phyloP scores from a whole-genome alignment of 495 filamentous ascomycete species.

The Penicillium simplicissimum region DNA sequence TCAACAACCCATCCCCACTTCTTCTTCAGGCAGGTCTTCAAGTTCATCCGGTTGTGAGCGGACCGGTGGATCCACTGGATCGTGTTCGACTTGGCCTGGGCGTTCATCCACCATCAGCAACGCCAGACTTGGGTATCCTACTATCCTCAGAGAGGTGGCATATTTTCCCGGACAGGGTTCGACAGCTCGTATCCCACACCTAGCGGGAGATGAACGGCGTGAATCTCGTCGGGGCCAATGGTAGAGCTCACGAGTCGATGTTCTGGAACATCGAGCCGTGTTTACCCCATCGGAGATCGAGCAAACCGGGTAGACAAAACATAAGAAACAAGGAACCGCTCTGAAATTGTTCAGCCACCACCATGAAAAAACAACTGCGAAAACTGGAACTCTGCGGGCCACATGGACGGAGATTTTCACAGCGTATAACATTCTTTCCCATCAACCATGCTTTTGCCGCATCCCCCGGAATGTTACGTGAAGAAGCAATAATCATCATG shows the following conservation, averaged over 20 bases:
- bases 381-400: background rate
- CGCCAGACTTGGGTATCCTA: background rate
- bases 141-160: background rate
- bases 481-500: conserved; percentile 1
- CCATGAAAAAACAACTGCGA: background rate
- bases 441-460: conserved; percentile 6
- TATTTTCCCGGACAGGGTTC: background rate
- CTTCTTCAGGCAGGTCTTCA: background rate
- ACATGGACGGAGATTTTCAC: conserved; percentile 18
- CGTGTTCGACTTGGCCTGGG: background rate
- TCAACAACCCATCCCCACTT: background rate
- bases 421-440: conserved; percentile 3
- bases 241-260: background rate
- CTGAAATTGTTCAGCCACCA: background rate
- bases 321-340: background rate
- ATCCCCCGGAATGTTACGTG: conserved; percentile 8
- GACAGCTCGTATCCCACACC: no score
- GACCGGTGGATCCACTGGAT: background rate
- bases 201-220: no score
- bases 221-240: background rate
- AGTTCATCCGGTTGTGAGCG: background rate
- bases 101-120: background rate
- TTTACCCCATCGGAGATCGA: background rate
- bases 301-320: background rate
- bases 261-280: background rate